Evolutionary conservation across 2,329 filamentous ascomycete genomes (phyloP), one percentile per base, ranked within the genome.

Genomic region (Sporothrix phasma): DNA sequence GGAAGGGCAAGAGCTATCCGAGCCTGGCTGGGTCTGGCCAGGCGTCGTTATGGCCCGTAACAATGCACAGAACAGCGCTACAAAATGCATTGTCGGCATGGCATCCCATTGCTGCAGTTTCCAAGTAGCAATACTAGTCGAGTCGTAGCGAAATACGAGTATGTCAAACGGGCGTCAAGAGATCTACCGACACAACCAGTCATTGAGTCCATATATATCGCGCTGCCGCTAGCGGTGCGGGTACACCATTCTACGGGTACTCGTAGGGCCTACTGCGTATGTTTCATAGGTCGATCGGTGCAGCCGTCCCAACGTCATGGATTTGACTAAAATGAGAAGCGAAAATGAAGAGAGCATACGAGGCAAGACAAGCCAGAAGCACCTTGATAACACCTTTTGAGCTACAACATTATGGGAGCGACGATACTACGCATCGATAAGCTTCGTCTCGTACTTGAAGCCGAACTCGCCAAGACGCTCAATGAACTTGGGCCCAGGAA

Each of bases 401-500:
- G 11, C n/a, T 6, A 26, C 11, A 17, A 19, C 47, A n/a, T 49
- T 15, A 49, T 26, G 5, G 22, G 19, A 22, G 26, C 10, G 4
- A 34, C 49, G 13, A 19, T 3, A 3, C n/a, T 59, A 66, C 2
- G 37, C 62, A 17, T 68, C 67, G 17, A 68, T 54, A 15, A 69
- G 74, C 70, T 78, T 80, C 26, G 79, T 78, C 69, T 88, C 83
- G 51, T 88, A 78, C 71, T 82, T 82, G 70, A 92, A 81, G 2
- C 88, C 88, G 45, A 77, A 80, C 39, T 79, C 77, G 41, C 82
- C 76, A 46, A 90, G 70, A 15, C 86, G 79, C 70, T 90, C 83
- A 65, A 91, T 77, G 70, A 84, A 88, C 10, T 79, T 76, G 68
- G 87, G 0, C 89, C 89, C 2, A 92, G 76, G 62, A 83, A 88